A percentile compares a stretch with the other conserved stretches of the same genome.
phyloP scores from a whole-genome alignment of 257 asterid species.

The Ajuga chamaepitys region DNA sequence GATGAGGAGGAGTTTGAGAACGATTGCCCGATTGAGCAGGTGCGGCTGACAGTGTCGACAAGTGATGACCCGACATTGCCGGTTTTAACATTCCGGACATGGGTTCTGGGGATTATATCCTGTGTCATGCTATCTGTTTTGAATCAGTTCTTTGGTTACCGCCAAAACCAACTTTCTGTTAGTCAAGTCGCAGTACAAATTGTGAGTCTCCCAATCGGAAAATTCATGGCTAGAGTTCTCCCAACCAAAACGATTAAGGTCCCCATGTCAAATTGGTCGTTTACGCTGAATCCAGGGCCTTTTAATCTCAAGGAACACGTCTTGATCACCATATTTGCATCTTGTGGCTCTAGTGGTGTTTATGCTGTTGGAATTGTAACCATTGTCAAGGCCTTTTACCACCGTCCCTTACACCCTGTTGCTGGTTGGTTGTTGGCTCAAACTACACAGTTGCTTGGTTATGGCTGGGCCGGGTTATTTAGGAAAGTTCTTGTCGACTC shows the following conservation, averaged over 20 bases:
- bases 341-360: conserved; percentile 38
- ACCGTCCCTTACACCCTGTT: conserved; percentile 28
- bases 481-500: conserved; percentile 53
- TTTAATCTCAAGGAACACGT: conserved; percentile 68
- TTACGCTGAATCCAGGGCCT: conserved; percentile 58
- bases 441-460: conserved; percentile 73
- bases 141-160: conserved; percentile 50
- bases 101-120: conserved; percentile 48
- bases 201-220: conserved; percentile 46
- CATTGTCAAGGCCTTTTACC: conserved; percentile 51
- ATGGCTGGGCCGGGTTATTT: conserved; percentile 75
- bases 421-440: conserved; percentile 46
- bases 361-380: conserved; percentile 46
- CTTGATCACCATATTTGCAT: conserved; percentile 55
- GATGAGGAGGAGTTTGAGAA: conserved; percentile 26
- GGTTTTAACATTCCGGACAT: conserved; percentile 48
- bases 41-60: conserved; percentile 49
- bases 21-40: conserved; percentile 58
- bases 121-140: conserved; percentile 41
- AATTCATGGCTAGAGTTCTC: conserved; percentile 41
- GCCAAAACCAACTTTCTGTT: conserved; percentile 33
- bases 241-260: conserved; percentile 28
- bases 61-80: conserved; percentile 43
- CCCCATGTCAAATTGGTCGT: conserved; percentile 34
- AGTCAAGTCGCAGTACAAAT: conserved; percentile 42